Base-by-base conservation (phyloP, 2,329 filamentous ascomycete species). In the Verticillium dahliae region DNA sequence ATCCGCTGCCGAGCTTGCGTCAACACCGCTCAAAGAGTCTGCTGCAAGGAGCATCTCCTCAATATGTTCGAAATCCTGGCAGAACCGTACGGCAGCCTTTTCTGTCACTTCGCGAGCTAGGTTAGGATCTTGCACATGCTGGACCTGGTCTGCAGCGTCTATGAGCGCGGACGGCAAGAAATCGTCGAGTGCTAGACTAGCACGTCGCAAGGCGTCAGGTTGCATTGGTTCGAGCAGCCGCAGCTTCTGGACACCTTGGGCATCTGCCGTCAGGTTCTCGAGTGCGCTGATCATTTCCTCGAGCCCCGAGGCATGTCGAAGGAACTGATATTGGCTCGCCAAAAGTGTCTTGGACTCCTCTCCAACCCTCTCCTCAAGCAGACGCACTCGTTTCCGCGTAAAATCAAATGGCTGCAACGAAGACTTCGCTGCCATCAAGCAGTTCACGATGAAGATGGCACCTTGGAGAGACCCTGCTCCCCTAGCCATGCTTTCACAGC, bases 81-180 rank as follows among this genome's bases (percentile, higher is more conserved):
- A 96, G 75, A 99, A 99, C 60, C 79, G 82, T 67, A 91, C 88
- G 0, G 92, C 90, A 0, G 93, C 94, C 65, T 90, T 85, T 68
- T 96, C 91, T 0, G 91, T 95, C 57, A 97, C 85, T 56, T 87
- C 81, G 57, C 91, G 85, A 14, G 90, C 89, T 62, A 96, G 77
- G 11, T 81, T 81, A 1, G 90, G 85, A 69, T 91, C 90, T 64
- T 90, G 87, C 1, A 99, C 76, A 52, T 85, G 80, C 65, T 88
- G 89, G 33, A 98, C 75, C 63, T 92, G 91, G 58, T 95, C 90
- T 68, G 91, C 87, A 2, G 93, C 93, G 72, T 99, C 95, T 81
- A 97, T 94, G 35, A 97, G 81, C 2, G 94, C 95, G 1, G 92
- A 96, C 0, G 95, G 93, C 31, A 99, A 79, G 76, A 98, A 99